phyloP scores from a whole-genome alignment of 1,139 yeast genomes.

The Pichia sp. region DNA sequence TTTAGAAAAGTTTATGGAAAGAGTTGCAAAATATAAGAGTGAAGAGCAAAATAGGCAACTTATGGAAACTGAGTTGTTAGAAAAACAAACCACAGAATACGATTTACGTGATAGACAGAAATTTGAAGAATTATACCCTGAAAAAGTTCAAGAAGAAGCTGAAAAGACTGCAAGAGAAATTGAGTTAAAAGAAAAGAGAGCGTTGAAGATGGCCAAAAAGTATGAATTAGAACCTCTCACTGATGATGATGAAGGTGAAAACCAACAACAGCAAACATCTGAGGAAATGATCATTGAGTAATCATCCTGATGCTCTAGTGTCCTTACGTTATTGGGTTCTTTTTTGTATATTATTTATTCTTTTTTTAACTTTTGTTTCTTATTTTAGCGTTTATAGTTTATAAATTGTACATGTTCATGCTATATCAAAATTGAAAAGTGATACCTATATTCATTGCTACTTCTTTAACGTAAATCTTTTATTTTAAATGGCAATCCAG shows the following conservation, averaged over 20 bases:
- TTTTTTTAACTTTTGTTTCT: not conserved
- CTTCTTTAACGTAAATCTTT: slow-evolving; percentile 33
- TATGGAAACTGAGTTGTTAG: slow-evolving; percentile 26
- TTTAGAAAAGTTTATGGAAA: slow-evolving; percentile 55
- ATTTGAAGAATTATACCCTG: slow-evolving; percentile 24
- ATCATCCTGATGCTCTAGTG: too few relatives aligned
- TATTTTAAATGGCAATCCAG: slow-evolving; percentile 38
- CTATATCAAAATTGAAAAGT: too few relatives aligned
- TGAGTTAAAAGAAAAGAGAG: slow-evolving; percentile 10
- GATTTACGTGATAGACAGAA: slow-evolving; percentile 27
- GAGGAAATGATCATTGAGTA: slow-evolving; percentile 9
- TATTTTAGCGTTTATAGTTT: not conserved
- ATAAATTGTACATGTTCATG: not conserved
- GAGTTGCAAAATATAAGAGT: slow-evolving; percentile 43
- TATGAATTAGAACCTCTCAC: slow-evolving; percentile 9
- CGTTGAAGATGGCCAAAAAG: slow-evolving; percentile 6
- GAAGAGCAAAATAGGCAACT: slow-evolving; percentile 24
- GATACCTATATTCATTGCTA: not conserved
- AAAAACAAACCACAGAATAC: slow-evolving; percentile 25
- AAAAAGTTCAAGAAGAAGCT: slow-evolving; percentile 14
- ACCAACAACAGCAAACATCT: not conserved
- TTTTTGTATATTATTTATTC: not conserved
- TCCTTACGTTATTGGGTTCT: too few relatives aligned
- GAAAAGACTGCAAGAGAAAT: slow-evolving; percentile 6
- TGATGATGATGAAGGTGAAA: slow-evolving; percentile 5